phyloP scores from a whole-genome alignment of 768 basidiomycete genomes.

The Tremella fuciformis region DNA sequence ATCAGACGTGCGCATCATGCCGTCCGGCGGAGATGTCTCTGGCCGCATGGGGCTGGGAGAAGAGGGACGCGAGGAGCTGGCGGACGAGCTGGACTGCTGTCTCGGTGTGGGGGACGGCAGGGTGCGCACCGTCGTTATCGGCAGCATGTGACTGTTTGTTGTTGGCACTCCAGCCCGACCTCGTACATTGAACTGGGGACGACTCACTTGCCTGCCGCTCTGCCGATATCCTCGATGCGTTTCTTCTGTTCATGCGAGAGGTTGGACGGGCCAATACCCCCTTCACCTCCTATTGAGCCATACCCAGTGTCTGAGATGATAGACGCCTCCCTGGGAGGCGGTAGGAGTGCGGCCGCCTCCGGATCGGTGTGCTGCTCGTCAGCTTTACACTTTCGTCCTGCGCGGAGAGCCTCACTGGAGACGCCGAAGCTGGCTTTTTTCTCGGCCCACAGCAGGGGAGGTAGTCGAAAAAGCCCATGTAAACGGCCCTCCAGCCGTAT shows the following conservation, averaged over 20 bases:
- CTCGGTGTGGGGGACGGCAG: not conserved
- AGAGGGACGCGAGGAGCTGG: slow-evolving; percentile 9
- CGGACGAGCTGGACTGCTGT: slow-evolving; percentile 8
- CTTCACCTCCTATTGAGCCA: slow-evolving; percentile 1
- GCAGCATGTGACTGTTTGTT: slow-evolving; percentile 11
- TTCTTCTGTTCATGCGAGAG: slow-evolving; percentile 9
- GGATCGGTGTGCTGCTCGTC: not conserved
- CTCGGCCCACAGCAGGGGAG: slow-evolving; percentile 13
- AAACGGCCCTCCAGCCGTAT: no score
- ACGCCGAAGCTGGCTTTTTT: slow-evolving; percentile 5
- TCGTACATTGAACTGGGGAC: not conserved
- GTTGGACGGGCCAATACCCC: not conserved
- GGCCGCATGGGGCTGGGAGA: slow-evolving; percentile 15
- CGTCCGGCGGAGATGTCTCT: slow-evolving; percentile 14
- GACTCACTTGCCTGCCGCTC: slow-evolving; percentile 14
- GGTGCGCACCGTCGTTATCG: not conserved
- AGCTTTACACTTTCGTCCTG: not conserved
- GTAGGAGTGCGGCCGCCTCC: slow-evolving; percentile 6
- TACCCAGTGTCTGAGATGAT: slow-evolving; percentile 10
- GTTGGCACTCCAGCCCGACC: not conserved
- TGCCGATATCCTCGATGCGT: slow-evolving; percentile 12
- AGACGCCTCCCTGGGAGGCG: slow-evolving; percentile 5
- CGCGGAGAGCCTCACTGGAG: not conserved
- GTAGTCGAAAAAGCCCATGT: slow-evolving; percentile 13
- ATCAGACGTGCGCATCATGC: slow-evolving; percentile 9